Percentiles rank a stretch among this genome's conserved stretches.
phyloP scores from a whole-genome alignment of 768 basidiomycete genomes.

The Gymnopilus junonius region DNA sequence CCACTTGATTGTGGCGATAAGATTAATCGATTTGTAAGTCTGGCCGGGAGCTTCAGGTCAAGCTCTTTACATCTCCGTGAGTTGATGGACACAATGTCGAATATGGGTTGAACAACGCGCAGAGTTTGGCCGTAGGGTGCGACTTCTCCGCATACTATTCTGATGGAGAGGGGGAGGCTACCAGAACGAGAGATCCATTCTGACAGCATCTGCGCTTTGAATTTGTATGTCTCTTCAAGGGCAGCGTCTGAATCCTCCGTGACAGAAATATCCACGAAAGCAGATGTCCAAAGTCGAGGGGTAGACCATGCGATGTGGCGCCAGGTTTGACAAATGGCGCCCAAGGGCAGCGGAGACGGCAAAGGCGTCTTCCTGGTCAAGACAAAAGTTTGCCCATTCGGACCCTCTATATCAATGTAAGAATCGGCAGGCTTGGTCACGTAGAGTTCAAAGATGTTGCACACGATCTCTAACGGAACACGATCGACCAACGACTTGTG shows the following conservation, averaged over 20 bases:
- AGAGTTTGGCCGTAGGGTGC: too few species aligned
- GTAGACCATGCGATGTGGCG: not conserved
- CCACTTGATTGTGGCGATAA: too few species aligned
- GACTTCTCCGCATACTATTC: not conserved
- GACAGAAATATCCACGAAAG: not conserved
- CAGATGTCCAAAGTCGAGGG: not conserved
- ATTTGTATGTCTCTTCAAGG: not conserved
- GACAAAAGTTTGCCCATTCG: not conserved
- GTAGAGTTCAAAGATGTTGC: not conserved
- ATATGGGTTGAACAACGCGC: too few species aligned
- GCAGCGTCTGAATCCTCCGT: too few species aligned
- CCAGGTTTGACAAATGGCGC: not conserved
- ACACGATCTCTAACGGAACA: not conserved
- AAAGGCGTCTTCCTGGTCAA: not conserved
- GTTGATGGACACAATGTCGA: too few species aligned
- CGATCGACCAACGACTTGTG: not conserved
- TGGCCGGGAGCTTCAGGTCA: too few species aligned
- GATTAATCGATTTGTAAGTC: too few species aligned
- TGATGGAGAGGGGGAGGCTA: not conserved
- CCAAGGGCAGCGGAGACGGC: not conserved
- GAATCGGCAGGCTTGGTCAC: not conserved
- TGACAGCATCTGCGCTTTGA: not conserved
- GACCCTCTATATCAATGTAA: not conserved
- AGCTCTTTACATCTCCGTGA: too few species aligned
- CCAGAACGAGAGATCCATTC: not conserved